Conservation (phyloP, 768 basidiomycete species). For the Collybiopsis luxurians region DNA sequence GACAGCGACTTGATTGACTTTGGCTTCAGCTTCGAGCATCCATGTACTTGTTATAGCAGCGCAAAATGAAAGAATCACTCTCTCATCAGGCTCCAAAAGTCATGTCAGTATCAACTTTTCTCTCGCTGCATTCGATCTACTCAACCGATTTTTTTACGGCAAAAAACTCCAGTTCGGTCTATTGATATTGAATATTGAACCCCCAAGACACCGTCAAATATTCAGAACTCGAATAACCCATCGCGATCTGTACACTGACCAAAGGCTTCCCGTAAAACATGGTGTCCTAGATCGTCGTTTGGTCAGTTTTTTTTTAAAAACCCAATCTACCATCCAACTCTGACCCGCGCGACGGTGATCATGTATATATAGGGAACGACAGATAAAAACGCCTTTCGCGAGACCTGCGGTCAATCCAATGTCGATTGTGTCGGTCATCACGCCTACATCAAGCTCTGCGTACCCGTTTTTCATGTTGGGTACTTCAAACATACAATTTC, state of each 20-base stretch:
- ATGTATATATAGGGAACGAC: slow-evolving; percentile 75
- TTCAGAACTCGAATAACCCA: slow-evolving; percentile 96
- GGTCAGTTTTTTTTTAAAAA: slow-evolving; percentile 48
- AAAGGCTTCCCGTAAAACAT: slow-evolving; percentile 83
- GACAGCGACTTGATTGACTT: background rate
- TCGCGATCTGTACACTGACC: slow-evolving; percentile 85
- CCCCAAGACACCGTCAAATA: slow-evolving; percentile 95
- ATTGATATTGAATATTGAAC: slow-evolving; percentile 82
- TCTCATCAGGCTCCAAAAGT: slow-evolving; percentile 79
- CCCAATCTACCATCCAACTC: background rate
- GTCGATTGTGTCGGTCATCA: slow-evolving; percentile 98
- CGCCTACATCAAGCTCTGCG: slow-evolving; percentile 94
- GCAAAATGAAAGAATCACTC: slow-evolving; percentile 75
- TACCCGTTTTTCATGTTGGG: slow-evolving; percentile 98
- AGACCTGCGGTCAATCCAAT: slow-evolving; percentile 89
- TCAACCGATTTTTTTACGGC: slow-evolving; percentile 36
- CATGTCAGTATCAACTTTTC: slow-evolving; percentile 73
- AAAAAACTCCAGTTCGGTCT: slow-evolving; percentile 97
- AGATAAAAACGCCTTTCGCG: slow-evolving; percentile 89
- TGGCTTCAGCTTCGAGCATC: background rate
- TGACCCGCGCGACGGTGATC: too few species aligned
- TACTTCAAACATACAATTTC: slow-evolving; percentile 96
- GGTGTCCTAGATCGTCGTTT: slow-evolving; percentile 92
- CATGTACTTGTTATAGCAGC: slow-evolving; percentile 1
- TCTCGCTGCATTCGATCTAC: too few species aligned